Evolutionary conservation across 2,329 filamentous ascomycete species (phyloP), one percentile per base, ranked within the genome.

Genomic region (Colletotrichum sp.): DNA sequence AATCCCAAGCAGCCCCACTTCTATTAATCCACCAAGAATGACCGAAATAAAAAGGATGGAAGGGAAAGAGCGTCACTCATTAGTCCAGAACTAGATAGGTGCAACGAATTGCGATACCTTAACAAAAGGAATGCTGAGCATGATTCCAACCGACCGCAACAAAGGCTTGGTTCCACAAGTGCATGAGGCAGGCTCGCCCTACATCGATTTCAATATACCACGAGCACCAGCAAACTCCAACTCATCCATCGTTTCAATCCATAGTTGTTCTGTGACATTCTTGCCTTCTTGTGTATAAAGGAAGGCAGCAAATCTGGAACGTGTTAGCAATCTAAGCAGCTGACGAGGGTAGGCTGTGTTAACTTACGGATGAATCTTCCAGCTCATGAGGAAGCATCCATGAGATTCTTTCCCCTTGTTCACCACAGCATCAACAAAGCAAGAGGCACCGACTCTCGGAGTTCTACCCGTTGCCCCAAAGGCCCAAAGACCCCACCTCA

Each of bases 401-500:
- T 59, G 55, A 1, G 24, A 59, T 59, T 59, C 55, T 28, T 59
- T 28, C 4, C 55, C 55, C 0, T 59, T 59, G 14, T 59, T 59
- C 21, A 59, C 55, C 5, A 59, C 55, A 10, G 55, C 55, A 59
- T 59, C 55, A 28, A 59, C 24, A 28, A 59, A 59, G 26, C 55
- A 59, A 24, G 55, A 85, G 1, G 87, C 87, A 2, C 86, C 89
- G 6, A 84, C 83, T 16, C 80, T 78, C 16, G 82, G 68, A 12
- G 75, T 81, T 34, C 85, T 79, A 2, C 77, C 85, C 4, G 48
- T 68, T n/a, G 48, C 21, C 2, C 48, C 66, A 10, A 68, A 68
- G 55, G 55, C 55, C 55, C 55, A 59, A 18, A 59, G 55, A 59
- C 55, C 55, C 55, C 55, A 59, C 26, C 26, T 59, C 55, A 59